Conservation (phyloP, 768 basidiomycete genomes). For the Boletus huronensis region DNA sequence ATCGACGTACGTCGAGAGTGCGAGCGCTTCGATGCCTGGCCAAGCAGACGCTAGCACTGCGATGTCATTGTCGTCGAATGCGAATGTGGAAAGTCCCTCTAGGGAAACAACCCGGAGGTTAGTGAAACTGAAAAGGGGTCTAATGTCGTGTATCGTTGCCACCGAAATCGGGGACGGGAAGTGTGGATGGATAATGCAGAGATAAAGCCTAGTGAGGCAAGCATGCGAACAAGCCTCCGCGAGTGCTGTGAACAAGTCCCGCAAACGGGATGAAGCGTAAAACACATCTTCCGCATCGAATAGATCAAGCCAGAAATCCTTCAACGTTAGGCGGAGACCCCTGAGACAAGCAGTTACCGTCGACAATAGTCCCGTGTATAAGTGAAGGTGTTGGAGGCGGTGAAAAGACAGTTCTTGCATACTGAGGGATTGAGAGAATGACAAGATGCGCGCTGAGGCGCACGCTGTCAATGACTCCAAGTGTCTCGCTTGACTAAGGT, state of each 20-base stretch:
- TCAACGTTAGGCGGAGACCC: constrained; percentile 8
- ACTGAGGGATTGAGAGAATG: constrained; percentile 4
- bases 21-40: constrained; percentile 22
- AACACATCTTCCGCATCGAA: constrained; percentile 17
- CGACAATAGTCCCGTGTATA: constrained; percentile 17
- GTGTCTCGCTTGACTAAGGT: constrained; percentile 12
- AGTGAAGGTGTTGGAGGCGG: constrained; percentile 16
- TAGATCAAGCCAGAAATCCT: constrained; percentile 21
- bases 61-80: constrained; percentile 16
- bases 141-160: constrained; percentile 7
- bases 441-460: constrained; percentile 9
- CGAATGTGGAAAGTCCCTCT: constrained; percentile 14
- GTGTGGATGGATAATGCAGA: constrained; percentile 16
- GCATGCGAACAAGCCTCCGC: constrained; percentile 10
- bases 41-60: constrained; percentile 15
- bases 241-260: constrained; percentile 12
- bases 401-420: background rate
- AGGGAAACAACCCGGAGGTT: constrained; percentile 13
- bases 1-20: constrained; percentile 16
- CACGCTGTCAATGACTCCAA: constrained; percentile 16
- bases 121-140: constrained; percentile 14
- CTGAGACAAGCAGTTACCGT: constrained; percentile 5
- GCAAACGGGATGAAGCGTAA: constrained; percentile 3
- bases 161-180: background rate
- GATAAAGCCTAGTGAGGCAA: constrained; percentile 7